Evolutionary conservation across 306 rosid species (phyloP).

Genomic region (Argentina anserina): DNA sequence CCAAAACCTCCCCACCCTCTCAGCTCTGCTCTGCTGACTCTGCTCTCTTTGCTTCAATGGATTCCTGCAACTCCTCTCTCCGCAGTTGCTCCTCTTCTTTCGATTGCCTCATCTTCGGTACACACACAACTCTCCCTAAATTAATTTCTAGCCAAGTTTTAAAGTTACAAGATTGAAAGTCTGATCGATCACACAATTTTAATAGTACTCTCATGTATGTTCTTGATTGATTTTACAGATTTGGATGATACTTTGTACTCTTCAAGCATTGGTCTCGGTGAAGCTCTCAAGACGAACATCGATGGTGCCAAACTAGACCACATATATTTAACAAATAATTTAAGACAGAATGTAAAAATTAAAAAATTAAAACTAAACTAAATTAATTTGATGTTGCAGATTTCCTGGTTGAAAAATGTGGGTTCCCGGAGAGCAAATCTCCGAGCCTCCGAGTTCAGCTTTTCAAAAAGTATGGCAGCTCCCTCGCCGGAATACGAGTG

Average conservation of each 20-base stretch:
- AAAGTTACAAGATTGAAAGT: not conserved
- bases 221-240: constrained; percentile 34
- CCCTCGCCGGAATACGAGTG: constrained; percentile 87
- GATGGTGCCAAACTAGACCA: constrained; percentile 35
- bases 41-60: constrained; percentile 20
- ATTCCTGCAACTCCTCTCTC: constrained; percentile 8
- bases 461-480: constrained; percentile 82
- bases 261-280: constrained; percentile 47
- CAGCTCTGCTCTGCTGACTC: not conserved
- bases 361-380: not conserved
- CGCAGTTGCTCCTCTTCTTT: constrained; percentile 21
- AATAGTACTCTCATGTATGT: not conserved
- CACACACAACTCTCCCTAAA: not conserved
- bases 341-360: not conserved
- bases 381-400: constrained; percentile 18
- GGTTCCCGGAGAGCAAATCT: constrained; percentile 60
- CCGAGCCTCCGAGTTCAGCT: constrained; percentile 59
- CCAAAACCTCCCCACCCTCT: not conserved
- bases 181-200: not conserved
- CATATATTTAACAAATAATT: too few relatives aligned
- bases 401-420: constrained; percentile 60
- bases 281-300: constrained; percentile 62
- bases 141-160: not conserved
- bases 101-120: constrained; percentile 23
- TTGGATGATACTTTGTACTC: constrained; percentile 88